Base-by-base conservation (phyloP, 1,284 basidiomycete species). In the Ustilago loliicola region DNA sequence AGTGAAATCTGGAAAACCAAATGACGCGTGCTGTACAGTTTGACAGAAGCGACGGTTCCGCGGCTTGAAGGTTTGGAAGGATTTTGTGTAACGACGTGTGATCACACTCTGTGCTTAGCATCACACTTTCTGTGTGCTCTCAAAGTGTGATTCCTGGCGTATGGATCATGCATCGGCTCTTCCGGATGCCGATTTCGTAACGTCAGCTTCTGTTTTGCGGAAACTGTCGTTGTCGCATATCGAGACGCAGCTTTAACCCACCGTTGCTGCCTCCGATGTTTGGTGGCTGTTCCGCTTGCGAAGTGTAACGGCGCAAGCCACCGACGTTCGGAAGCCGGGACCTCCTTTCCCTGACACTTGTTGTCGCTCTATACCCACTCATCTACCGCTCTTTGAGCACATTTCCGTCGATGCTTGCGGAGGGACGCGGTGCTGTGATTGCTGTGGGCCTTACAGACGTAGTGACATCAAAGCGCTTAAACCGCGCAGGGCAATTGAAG, bases 51-150 rank as follows among this genome's bases (percentile, higher is more conserved):
- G 25, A 50, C 48, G 7, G 3, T 29, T 50, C 48, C 25, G 27
- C 15, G 17, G 48, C 27, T 21, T 15, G 23, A 50, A 50, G 42
- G 48, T 50, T 50, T 13, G 15, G 48, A 50, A 50, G 25, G n/a
- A 15, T 48, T 50, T 50, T 55, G 11, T 17, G n/a, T 0, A 27
- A 40, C 54, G 54, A 55, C 54, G 54, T 36, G 54, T 55, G 54
- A 55, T 55, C 54, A 55, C 54, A 55, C n/a, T 21, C 4, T 55
- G 54, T 55, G 54, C 34, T 55, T 55, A 40, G 40, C 32, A 55
- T 55, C 54, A 38, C 54, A 27, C 36, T 27, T 17, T 40, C 8
- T 7, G 32, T 52, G 51, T 32, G 30, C 32, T 29, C 11, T 25
- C 25, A 29, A 17, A 25, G 27, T 27, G 10, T 29, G 17, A 2